Evolutionary conservation across 768 basidiomycete genomes (phyloP).

Genomic region (Rhodotorula graminis): DNA sequence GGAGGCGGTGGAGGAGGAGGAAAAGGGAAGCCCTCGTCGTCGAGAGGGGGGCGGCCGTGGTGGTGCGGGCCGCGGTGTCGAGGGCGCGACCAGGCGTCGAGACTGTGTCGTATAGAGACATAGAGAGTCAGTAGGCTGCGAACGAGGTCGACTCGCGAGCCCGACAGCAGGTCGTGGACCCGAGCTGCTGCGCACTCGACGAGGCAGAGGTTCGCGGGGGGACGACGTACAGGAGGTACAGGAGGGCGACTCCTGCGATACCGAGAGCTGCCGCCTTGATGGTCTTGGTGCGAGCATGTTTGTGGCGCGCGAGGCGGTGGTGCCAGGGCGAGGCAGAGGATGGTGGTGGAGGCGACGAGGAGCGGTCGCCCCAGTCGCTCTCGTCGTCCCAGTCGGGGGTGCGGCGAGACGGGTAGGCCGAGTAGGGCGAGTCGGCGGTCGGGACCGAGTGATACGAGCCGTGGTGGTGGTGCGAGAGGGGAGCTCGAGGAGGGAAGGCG

Average conservation of each 20-base stretch:
- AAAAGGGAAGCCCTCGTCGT: neutral
- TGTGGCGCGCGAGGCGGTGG: neutral
- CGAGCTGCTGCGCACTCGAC: no score
- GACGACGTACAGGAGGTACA: slow-evolving; percentile 6
- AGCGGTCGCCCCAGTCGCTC: neutral
- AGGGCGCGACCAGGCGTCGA: neutral
- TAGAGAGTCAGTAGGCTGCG: neutral
- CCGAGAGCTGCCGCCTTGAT: neutral
- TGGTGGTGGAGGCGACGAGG: no score
- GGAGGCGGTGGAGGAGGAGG: neutral
- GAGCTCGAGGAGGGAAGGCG: neutral
- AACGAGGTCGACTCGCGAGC: neutral
- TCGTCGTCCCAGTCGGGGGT: neutral
- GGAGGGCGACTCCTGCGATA: neutral
- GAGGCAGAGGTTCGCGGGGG: no score
- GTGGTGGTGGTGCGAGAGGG: neutral
- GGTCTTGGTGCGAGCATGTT: neutral
- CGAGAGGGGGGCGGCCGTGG: neutral
- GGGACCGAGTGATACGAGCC: neutral
- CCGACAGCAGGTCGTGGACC: neutral
- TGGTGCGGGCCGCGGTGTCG: neutral
- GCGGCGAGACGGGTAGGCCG: neutral
- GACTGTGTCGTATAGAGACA: neutral
- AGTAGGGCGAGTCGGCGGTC: neutral
- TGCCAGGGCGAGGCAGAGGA: neutral